Evolutionary conservation across 176 grass and related monocot species (phyloP), one percentile per base, ranked within the genome.

Genomic region (Thinopyrum elongatum): DNA sequence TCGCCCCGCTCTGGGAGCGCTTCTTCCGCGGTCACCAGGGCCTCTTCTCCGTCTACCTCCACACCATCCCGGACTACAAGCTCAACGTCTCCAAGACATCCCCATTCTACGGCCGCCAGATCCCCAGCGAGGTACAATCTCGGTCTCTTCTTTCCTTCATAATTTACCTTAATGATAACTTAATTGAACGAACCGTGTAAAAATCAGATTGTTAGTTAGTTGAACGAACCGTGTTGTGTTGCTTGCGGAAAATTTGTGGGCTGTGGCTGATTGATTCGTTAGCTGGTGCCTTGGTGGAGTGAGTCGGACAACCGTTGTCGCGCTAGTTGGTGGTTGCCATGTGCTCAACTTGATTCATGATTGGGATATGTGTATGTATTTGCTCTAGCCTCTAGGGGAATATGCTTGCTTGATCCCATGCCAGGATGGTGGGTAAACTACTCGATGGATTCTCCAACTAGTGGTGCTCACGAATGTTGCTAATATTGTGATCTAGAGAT

Each of bases 11-110:
- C 13, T 96, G 94, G 94, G 94, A 96, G 3, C 57, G 77, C 19
- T 96, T 96, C 87, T 96, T 96, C 89, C 47, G 42, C 0, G 74
- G 82, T 0, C 91, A 96, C 55, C 78, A 87, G 36, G 94, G 94
- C 7, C 88, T 96, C 22, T 96, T 82, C 81, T 93, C 94, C n/a
- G 55, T 96, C n/a, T 96, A 96, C 46, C 86, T 96, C 7, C 94
- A 96, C 72, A 91, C 89, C n/a, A 42, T 96, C 23, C 94, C 94
- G 0, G 94, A 96, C 11, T 96, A 96, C 72, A 91, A 88, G 63
- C 94, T 96, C 81, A 96, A 96, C 81, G 94, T 92, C 5, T 93
- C 94, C 57, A 88, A 86, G 84, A 77, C 36, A 21, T 96, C 94
- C 0, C 82, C 79, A 2, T 96, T 96, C 83, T 91, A 93, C 60